Percentiles rank a stretch among this genome's conserved stretches.
These are phyloP conservation scores for Grosmannia serpens DNA, from an alignment of 2,329 filamentous ascomycete genomes.

Conservation along the genomic window DNA sequence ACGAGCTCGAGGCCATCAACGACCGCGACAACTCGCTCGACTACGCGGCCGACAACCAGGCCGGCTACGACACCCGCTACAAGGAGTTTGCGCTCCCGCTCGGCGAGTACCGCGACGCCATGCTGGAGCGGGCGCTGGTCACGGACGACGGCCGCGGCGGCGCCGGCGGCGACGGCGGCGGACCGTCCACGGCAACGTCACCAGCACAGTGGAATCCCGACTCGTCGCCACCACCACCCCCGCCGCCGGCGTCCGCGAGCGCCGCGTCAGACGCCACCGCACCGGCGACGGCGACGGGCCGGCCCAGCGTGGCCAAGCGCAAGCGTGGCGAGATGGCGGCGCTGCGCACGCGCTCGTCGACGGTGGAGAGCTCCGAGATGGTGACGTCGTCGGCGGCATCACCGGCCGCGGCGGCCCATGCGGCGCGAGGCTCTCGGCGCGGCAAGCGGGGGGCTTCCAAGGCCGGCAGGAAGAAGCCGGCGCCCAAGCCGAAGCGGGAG, in stretches of 20 bases:
- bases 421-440: constrained; percentile 5
- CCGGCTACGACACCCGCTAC: constrained; percentile 9
- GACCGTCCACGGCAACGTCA: constrained; percentile 9
- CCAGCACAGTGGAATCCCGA: constrained; percentile 13
- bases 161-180: constrained; percentile 1
- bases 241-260: neutral
- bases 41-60: constrained; percentile 6
- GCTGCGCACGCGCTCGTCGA: constrained; percentile 11
- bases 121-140: constrained; percentile 10
- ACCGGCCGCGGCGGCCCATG: constrained; percentile 2
- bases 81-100: constrained; percentile 14
- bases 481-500: neutral
- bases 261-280: neutral
- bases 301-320: constrained; percentile 7
- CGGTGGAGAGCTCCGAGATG: constrained; percentile 11
- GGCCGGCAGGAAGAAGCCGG: neutral
- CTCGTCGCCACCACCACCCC: constrained; percentile 2
- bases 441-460: constrained; percentile 1
- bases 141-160: neutral
- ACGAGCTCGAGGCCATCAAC: constrained; percentile 75
- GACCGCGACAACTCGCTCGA: constrained; percentile 32
- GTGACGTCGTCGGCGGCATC: constrained; percentile 7
- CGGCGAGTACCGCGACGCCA: constrained; percentile 12
- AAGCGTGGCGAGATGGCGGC: constrained; percentile 11
- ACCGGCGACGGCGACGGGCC: neutral